Conservation (phyloP, 1,139 yeast species). For the Taiozyma sp. region DNA sequence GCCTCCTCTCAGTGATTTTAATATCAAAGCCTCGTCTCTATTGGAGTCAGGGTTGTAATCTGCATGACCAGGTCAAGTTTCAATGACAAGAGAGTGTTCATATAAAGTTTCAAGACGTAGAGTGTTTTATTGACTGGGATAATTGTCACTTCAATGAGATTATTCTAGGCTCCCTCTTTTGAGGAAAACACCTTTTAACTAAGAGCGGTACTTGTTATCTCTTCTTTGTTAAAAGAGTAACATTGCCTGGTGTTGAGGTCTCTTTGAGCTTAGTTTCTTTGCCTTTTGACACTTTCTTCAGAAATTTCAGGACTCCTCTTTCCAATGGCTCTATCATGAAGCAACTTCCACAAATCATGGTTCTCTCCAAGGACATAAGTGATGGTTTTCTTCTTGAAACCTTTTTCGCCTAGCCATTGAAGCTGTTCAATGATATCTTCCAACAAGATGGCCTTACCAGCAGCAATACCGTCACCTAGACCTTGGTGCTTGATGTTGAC, state of each 20-base stretch:
- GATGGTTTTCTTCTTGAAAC: constrained; percentile 43
- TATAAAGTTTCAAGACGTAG: too few species aligned
- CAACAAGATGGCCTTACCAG: constrained; percentile 78
- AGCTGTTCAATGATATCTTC: constrained; percentile 81
- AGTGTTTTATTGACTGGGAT: too few species aligned
- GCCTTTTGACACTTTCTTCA: not conserved
- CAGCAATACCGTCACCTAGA: constrained; percentile 62
- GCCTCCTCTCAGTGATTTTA: too few species aligned
- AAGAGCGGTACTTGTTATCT: too few species aligned
- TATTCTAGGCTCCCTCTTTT: too few species aligned
- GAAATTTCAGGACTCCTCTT: constrained; percentile 5
- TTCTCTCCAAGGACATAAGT: constrained; percentile 68
- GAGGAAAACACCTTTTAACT: too few species aligned
- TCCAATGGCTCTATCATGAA: not conserved
- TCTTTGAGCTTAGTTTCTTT: not conserved
- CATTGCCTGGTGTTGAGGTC: not conserved
- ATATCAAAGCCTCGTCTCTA: too few species aligned
- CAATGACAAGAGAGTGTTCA: too few species aligned
- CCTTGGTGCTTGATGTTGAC: constrained; percentile 75
- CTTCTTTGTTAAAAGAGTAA: too few species aligned
- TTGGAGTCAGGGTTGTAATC: too few species aligned
- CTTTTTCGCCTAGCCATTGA: constrained; percentile 43
- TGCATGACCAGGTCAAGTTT: too few species aligned
- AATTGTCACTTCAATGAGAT: too few species aligned
- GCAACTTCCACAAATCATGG: constrained; percentile 62